Conservation (phyloP, 768 basidiomycete species). For the Rhodotorula graminis region DNA sequence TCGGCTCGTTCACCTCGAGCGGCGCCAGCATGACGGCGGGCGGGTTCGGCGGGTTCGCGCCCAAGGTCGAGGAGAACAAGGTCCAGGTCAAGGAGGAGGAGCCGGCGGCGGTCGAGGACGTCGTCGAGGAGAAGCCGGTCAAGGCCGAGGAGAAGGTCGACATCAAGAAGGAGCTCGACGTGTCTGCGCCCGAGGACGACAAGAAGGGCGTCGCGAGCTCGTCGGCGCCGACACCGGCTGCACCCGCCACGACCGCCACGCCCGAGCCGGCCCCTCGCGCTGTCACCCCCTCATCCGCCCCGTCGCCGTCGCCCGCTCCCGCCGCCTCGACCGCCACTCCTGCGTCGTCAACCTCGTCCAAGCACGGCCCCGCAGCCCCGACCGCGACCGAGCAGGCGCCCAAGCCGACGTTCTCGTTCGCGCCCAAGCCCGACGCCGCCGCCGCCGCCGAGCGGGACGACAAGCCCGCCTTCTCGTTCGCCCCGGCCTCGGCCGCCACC, state of each 20-base stretch:
- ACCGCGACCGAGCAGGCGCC: neutral
- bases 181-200: neutral
- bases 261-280: too few relatives aligned
- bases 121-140: neutral
- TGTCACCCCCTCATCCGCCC: neutral
- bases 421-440: too few relatives aligned
- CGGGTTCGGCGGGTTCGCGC: slow-evolving; percentile 14
- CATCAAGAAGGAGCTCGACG: neutral
- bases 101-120: neutral
- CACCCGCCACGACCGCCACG: too few relatives aligned
- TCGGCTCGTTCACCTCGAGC: too few relatives aligned
- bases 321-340: neutral
- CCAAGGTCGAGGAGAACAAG: neutral
- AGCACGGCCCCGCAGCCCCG: neutral
- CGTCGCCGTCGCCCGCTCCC: neutral
- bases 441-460: neutral
- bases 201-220: too few relatives aligned
- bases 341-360: neutral
- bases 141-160: neutral
- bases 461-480: slow-evolving; percentile 1
- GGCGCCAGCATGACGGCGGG: neutral
- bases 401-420: neutral
- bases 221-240: too few relatives aligned
- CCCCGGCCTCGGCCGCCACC: neutral
- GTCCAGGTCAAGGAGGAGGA: neutral